Percentiles rank a stretch among this genome's conserved stretches.
These are phyloP conservation scores for Monosporascus sp. DNA, from an alignment of 2,329 filamentous ascomycete species.

Conservation along the genomic window DNA sequence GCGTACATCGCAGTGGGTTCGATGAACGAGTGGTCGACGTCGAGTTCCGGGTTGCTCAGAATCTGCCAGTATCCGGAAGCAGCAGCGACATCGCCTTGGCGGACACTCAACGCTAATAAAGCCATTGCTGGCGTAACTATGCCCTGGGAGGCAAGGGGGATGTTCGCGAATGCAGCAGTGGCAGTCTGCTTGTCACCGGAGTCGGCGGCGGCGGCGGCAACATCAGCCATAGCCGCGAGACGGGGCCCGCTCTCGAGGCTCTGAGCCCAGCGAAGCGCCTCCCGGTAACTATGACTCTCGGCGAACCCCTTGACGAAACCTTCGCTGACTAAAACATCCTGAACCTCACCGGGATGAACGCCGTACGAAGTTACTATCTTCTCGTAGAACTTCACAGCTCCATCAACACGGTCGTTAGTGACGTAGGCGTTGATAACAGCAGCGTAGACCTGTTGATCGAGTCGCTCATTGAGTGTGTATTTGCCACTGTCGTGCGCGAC, in stretches of 20 bases:
- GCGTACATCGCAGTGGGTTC: constrained; percentile 90
- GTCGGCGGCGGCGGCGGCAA: constrained; percentile 78
- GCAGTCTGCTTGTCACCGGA: constrained; percentile 66
- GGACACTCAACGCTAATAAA: constrained; percentile 80
- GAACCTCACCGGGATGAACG: constrained; percentile 56
- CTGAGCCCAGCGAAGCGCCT: constrained; percentile 70
- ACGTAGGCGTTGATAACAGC: constrained; percentile 89
- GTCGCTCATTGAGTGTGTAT: constrained; percentile 61
- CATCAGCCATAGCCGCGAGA: constrained; percentile 60
- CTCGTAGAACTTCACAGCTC: constrained; percentile 78
- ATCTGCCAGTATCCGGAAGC: constrained; percentile 79
- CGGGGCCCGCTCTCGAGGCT: constrained; percentile 55
- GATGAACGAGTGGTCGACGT: constrained; percentile 62
- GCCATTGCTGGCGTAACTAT: constrained; percentile 64
- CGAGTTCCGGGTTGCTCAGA: constrained; percentile 57
- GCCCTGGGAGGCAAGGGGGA: constrained; percentile 46
- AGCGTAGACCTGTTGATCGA: constrained; percentile 83
- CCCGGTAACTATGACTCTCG: constrained; percentile 61
- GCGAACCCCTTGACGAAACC: constrained; percentile 78
- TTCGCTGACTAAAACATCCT: constrained; percentile 64
- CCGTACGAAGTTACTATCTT: constrained; percentile 65
- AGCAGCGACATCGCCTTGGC: constrained; percentile 70
- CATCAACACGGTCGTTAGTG: constrained; percentile 70
- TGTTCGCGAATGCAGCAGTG: constrained; percentile 56
- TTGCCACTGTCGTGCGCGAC: constrained; percentile 75